Conservation (phyloP, 139 green algal species). For the Parachlorella kessleri region DNA sequence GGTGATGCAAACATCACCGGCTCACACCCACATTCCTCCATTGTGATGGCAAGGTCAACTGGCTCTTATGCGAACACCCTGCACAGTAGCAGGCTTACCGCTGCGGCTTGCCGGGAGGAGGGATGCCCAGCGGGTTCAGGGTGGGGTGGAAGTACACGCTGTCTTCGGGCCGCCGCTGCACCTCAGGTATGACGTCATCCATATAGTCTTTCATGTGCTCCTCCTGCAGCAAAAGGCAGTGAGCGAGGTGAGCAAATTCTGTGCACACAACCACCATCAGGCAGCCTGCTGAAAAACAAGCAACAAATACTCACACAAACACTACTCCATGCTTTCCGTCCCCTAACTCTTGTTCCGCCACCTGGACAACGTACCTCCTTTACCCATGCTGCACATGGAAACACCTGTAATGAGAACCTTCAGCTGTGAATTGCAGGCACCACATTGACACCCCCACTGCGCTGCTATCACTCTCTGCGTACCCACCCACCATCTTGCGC, state of each 20-base stretch:
- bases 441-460: no score
- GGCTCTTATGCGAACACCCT: no score
- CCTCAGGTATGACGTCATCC: background rate
- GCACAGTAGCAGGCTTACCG: no score
- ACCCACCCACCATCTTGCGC: slow-evolving; percentile 65
- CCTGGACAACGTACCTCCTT: background rate
- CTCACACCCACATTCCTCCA: no score
- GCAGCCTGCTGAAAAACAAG: background rate
- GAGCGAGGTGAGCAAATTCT: slow-evolving; percentile 5
- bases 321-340: background rate
- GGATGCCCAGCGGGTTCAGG: slow-evolving; percentile 66
- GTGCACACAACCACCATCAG: background rate
- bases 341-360: no score
- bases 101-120: slow-evolving; percentile 63
- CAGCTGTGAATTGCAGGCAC: no score
- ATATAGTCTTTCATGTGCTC: background rate
- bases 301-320: background rate
- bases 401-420: no score
- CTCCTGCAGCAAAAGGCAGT: slow-evolving; percentile 31
- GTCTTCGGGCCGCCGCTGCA: slow-evolving; percentile 40
- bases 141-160: slow-evolving; percentile 78
- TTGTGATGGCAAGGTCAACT: no score
- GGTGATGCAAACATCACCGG: no score
- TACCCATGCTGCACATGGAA: background rate
- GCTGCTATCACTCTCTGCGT: no score